Percentiles rank a stretch among this genome's conserved stretches.
phyloP scores from a whole-genome alignment of 192 early-diverging fungal species.

The Kickxella alabastrina region DNA sequence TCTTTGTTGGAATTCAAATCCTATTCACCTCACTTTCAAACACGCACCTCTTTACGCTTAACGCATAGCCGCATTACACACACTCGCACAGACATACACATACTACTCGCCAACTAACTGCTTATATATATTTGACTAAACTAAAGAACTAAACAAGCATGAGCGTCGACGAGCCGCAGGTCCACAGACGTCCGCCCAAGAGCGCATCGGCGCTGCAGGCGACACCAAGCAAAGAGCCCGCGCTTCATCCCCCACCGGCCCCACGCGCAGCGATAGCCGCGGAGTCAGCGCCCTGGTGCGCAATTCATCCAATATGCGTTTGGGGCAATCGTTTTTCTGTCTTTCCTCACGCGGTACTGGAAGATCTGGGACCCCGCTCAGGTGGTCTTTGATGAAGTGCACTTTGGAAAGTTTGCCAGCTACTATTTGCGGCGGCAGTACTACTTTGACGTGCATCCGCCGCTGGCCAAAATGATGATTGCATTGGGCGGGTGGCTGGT shows the following conservation, averaged over 20 bases:
- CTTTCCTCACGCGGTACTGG: constrained; percentile 65
- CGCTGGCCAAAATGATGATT: constrained; percentile 88
- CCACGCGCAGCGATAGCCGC: too few relatives aligned
- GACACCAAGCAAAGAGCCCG: background rate
- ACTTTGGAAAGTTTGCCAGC: constrained; percentile 98
- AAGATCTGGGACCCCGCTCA: constrained; percentile 65
- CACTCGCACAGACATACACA: too few relatives aligned
- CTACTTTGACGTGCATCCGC: constrained; percentile 98
- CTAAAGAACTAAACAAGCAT: too few relatives aligned
- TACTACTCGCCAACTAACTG: too few relatives aligned
- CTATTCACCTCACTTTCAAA: too few relatives aligned
- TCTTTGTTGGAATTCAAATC: background rate
- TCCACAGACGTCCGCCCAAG: constrained; percentile 15
- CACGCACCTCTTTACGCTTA: too few relatives aligned
- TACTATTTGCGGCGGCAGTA: constrained; percentile 86
- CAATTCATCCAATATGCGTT: constrained; percentile 43
- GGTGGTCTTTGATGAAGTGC: constrained; percentile 97
- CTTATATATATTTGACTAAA: too few relatives aligned
- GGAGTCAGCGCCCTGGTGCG: constrained; percentile 14
- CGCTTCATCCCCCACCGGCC: background rate
- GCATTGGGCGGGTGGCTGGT: constrained; percentile 76
- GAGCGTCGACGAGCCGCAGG: constrained; percentile 34
- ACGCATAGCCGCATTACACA: too few relatives aligned
- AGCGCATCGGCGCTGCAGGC: background rate
- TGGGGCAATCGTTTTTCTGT: constrained; percentile 35